These are phyloP conservation scores for Corchorus olitorius DNA, from an alignment of 345 rosid genomes.

Conservation along the genomic window DNA sequence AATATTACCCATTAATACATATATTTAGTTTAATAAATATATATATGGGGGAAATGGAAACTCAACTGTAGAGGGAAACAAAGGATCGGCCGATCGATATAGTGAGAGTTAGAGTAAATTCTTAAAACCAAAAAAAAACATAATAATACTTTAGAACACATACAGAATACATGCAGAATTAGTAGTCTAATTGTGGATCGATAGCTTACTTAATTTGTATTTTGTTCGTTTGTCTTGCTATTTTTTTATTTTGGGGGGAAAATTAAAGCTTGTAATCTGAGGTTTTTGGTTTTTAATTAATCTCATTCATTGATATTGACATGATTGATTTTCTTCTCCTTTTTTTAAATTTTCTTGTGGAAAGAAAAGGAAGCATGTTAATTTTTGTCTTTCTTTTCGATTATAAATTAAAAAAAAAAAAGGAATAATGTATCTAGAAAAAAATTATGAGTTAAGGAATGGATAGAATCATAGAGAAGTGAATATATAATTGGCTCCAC, in stretches of 20 bases:
- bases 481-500: constrained; percentile 70
- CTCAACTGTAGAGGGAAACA: constrained; percentile 15
- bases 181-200: constrained; percentile 32
- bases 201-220: constrained; percentile 14
- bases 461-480: not conserved
- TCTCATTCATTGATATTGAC: constrained; percentile 34
- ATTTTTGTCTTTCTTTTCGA: too few species aligned
- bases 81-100: not conserved
- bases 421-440: too few species aligned
- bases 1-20: not conserved
- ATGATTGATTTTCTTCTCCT: not conserved
- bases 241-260: not conserved
- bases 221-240: not conserved
- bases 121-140: not conserved
- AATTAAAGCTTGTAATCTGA: constrained; percentile 26
- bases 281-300: constrained; percentile 19
- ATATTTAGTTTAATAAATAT: not conserved
- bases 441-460: not conserved
- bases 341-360: not conserved
- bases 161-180: not conserved
- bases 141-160: constrained; percentile 24
- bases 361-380: too few species aligned
- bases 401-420: not conserved
- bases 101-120: not conserved
- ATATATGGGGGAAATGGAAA: not conserved